A percentile compares a stretch with the other conserved stretches of the same genome.
Evolutionary conservation across 2,329 filamentous ascomycete genomes (phyloP).

Genomic region (Calcarisporium arbuscula): DNA sequence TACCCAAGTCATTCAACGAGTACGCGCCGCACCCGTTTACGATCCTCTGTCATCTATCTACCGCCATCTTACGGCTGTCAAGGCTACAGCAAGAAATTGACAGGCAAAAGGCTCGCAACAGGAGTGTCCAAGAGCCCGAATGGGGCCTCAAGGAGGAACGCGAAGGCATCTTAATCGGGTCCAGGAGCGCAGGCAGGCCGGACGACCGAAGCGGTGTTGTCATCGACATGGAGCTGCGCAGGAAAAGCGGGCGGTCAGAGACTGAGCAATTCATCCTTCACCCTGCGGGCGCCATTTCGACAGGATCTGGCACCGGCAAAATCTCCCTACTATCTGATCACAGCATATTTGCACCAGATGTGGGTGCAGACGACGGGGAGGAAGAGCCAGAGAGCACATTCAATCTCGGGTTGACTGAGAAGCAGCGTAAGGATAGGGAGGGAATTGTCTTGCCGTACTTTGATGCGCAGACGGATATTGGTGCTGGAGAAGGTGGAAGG

Average conservation of each 20-base stretch:
- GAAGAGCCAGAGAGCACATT: slow-evolving; percentile 71
- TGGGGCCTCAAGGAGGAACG: slow-evolving; percentile 73
- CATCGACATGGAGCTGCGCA: slow-evolving; percentile 77
- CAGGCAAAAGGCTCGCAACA: slow-evolving; percentile 67
- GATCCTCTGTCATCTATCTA: slow-evolving; percentile 78
- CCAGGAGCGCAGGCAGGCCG: slow-evolving; percentile 43
- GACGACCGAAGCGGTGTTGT: slow-evolving; percentile 49
- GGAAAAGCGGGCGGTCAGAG: slow-evolving; percentile 74
- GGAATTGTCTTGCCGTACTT: slow-evolving; percentile 92
- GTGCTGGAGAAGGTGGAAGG: slow-evolving; percentile 76
- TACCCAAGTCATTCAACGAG: slow-evolving; percentile 36
- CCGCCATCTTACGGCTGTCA: slow-evolving; percentile 69
- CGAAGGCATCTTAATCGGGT: slow-evolving; percentile 71
- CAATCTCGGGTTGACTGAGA: slow-evolving; percentile 78
- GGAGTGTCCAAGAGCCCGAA: slow-evolving; percentile 66
- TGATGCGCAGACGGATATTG: slow-evolving; percentile 81
- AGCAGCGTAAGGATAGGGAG: slow-evolving; percentile 80
- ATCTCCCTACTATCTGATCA: slow-evolving; percentile 69
- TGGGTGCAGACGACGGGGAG: slow-evolving; percentile 29
- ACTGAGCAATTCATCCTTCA: slow-evolving; percentile 57
- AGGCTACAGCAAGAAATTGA: slow-evolving; percentile 70
- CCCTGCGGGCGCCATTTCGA: slow-evolving; percentile 17
- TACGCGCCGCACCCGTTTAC: slow-evolving; percentile 66
- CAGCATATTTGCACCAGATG: slow-evolving; percentile 53
- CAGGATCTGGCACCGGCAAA: slow-evolving; percentile 21